Evolutionary conservation across 2,329 filamentous ascomycete genomes (phyloP).

Genomic region (Diaporthe ampelina): DNA sequence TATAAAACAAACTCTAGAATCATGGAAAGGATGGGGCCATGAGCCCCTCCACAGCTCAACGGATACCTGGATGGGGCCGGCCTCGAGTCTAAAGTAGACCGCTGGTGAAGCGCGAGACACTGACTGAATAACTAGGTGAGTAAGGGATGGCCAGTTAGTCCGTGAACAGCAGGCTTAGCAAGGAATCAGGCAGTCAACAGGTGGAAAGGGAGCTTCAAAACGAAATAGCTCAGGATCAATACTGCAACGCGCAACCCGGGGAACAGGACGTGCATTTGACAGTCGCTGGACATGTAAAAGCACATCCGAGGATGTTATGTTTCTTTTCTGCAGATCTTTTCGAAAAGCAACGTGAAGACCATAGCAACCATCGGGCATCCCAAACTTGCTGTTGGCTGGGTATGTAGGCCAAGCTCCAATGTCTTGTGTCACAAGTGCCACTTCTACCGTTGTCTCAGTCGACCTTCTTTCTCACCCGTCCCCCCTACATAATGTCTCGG

Average conservation of each 20-base stretch:
- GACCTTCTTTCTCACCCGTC: background rate
- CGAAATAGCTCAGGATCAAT: background rate
- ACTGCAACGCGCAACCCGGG: background rate
- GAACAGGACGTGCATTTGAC: too few species aligned
- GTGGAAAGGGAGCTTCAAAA: background rate
- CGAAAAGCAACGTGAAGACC: background rate
- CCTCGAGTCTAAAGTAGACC: conserved; percentile 14
- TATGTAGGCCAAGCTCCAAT: background rate
- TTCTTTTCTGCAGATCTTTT: background rate
- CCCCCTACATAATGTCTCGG: background rate
- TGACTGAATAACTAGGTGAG: background rate
- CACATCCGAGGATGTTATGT: background rate
- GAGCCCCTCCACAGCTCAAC: background rate
- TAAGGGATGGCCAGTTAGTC: background rate
- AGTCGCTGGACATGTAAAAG: background rate
- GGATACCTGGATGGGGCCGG: too few species aligned
- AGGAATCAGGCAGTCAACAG: background rate
- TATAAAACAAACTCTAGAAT: background rate
- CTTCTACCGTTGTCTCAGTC: background rate
- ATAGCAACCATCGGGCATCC: background rate
- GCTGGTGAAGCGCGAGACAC: background rate
- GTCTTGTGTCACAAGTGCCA: background rate
- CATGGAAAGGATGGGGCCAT: background rate
- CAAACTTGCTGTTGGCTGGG: background rate
- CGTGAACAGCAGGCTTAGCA: too few species aligned